These are phyloP conservation scores for Capronia coronata DNA, from an alignment of 2,329 filamentous ascomycete species.

Conservation along the genomic window DNA sequence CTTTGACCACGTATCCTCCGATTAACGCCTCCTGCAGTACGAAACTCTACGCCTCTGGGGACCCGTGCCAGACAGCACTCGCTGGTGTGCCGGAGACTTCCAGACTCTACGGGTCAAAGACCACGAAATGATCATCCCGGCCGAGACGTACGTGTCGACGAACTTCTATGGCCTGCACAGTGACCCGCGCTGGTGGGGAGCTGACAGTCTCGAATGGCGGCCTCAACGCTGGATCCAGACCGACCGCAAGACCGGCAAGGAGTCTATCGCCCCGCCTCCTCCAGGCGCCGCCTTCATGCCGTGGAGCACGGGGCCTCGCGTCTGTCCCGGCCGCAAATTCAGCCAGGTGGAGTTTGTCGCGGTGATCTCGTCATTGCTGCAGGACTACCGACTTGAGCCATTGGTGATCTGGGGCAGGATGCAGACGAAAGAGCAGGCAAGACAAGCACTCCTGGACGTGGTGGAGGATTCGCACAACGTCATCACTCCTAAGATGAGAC, in stretches of 20 bases:
- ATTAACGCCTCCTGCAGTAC: constrained; percentile 15
- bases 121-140: constrained; percentile 19
- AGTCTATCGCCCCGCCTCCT: constrained; percentile 6
- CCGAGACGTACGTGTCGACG: constrained; percentile 19
- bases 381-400: constrained; percentile 12
- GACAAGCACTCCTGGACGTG: constrained; percentile 12
- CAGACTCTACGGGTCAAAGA: constrained; percentile 19
- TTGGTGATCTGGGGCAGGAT: constrained; percentile 9
- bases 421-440: constrained; percentile 12
- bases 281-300: constrained; percentile 26
- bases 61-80: constrained; percentile 21
- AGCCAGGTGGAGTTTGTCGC: constrained; percentile 37
- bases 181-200: constrained; percentile 30
- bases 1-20: neutral
- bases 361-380: constrained; percentile 26
- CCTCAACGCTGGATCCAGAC: constrained; percentile 34
- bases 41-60: constrained; percentile 30
- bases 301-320: constrained; percentile 31
- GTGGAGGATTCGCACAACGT: constrained; percentile 9
- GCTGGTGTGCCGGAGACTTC: constrained; percentile 12
- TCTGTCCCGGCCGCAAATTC: constrained; percentile 34
- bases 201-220: constrained; percentile 29
- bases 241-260: constrained; percentile 10
- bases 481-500: constrained; percentile 12
- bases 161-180: constrained; percentile 31